Conservation (phyloP, 2,329 filamentous ascomycete species). For the Lachnellula subtilissima region DNA sequence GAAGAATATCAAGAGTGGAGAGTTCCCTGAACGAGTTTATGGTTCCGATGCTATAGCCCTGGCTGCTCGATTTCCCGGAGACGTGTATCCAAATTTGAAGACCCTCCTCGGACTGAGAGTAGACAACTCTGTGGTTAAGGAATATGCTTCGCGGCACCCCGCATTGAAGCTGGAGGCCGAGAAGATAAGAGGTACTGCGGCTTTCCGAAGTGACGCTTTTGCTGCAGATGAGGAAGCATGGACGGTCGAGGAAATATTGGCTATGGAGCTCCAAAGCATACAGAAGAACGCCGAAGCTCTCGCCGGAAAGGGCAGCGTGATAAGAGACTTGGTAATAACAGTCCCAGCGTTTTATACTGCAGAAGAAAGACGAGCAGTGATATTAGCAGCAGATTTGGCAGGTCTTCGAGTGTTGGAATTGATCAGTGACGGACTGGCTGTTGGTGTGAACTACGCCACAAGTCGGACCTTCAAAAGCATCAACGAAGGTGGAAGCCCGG, state of each 20-base stretch:
- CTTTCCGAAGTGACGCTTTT: conserved; percentile 75
- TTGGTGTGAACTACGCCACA: conserved; percentile 93
- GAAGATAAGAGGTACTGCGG: conserved; percentile 61
- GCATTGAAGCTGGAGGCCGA: conserved; percentile 64
- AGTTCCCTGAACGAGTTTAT: conserved; percentile 84
- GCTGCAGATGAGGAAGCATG: conserved; percentile 57
- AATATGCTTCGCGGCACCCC: conserved; percentile 74
- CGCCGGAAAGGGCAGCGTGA: conserved; percentile 67
- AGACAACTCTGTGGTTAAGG: conserved; percentile 56
- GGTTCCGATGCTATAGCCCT: conserved; percentile 88
- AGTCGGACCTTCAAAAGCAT: conserved; percentile 82
- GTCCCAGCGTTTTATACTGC: conserved; percentile 85
- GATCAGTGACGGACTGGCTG: conserved; percentile 84
- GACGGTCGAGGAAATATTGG: conserved; percentile 87
- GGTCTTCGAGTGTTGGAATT: conserved; percentile 81
- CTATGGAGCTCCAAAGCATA: conserved; percentile 93
- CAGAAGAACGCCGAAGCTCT: conserved; percentile 80
- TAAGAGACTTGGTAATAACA: conserved; percentile 83
- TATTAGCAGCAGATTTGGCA: conserved; percentile 79
- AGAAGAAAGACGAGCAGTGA: conserved; percentile 83
- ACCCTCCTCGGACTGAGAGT: conserved; percentile 72
- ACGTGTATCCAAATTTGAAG: conserved; percentile 95
- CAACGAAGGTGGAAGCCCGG: conserved; percentile 76
- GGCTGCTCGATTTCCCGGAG: conserved; percentile 79
- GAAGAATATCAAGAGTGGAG: conserved; percentile 56